A percentile compares a stretch with the other conserved stretches of the same genome.
Conservation (phyloP, 129 eudicot species). For the Flaveria brownii region DNA sequence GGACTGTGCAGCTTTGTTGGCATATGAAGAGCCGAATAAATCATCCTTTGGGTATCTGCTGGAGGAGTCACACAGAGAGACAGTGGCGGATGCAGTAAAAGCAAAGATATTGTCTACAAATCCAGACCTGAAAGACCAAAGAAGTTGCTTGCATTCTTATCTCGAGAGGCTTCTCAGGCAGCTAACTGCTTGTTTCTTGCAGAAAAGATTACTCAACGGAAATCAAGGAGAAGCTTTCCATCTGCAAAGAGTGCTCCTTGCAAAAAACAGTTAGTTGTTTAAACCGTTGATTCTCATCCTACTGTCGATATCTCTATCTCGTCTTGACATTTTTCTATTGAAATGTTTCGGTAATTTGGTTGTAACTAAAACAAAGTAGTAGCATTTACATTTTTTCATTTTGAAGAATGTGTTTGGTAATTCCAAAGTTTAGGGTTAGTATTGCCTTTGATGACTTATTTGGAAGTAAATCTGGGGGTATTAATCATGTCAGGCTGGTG, state of each 20-base stretch:
- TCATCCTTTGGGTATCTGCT: slow-evolving; percentile 80
- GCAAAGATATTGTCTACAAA: slow-evolving; percentile 67
- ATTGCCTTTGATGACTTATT: no score
- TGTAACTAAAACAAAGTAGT: slow-evolving; percentile 2
- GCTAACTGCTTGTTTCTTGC: slow-evolving; percentile 72
- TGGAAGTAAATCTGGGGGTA: no score
- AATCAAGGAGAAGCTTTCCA: slow-evolving; percentile 91
- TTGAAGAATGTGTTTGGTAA: slow-evolving; percentile 2
- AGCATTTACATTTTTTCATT: neutral
- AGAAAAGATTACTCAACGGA: slow-evolving; percentile 66
- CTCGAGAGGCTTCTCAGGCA: slow-evolving; percentile 76
- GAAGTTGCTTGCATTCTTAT: slow-evolving; percentile 59
- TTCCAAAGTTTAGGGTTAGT: no score
- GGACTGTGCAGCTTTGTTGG: slow-evolving; percentile 89
- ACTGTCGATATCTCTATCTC: neutral
- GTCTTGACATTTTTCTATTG: slow-evolving; percentile 3
- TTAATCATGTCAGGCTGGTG: no score
- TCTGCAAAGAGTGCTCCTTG: slow-evolving; percentile 50
- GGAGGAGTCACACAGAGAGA: slow-evolving; percentile 69
- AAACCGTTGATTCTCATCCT: neutral
- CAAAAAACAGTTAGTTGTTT: slow-evolving; percentile 43
- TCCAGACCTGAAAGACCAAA: slow-evolving; percentile 48
- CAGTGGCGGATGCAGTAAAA: slow-evolving; percentile 89
- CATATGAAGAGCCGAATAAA: slow-evolving; percentile 66
- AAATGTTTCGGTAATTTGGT: neutral